A percentile compares a stretch with the other conserved stretches of the same genome.
phyloP scores from a whole-genome alignment of 139 green algal genomes.

The Protoeuglena noctilucae region DNA sequence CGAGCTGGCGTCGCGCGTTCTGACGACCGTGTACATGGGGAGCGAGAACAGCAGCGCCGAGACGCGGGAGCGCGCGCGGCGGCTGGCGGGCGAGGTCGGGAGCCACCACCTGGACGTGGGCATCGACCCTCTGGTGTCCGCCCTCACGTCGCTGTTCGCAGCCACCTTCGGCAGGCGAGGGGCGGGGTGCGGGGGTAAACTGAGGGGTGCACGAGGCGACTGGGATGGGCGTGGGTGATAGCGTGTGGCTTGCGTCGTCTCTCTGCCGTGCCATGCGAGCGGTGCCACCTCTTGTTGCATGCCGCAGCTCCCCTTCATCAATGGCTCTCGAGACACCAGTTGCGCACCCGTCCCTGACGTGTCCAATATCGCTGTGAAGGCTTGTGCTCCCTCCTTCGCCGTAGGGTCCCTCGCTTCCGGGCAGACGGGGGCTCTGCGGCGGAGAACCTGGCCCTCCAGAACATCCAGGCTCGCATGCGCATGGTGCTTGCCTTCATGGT shows the following conservation, averaged over 20 bases:
- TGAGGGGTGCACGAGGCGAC: too few species aligned
- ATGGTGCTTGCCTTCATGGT: constrained; percentile 94
- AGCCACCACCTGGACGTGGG: constrained; percentile 61
- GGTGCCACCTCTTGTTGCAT: too few species aligned
- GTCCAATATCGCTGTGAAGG: neutral
- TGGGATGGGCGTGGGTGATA: too few species aligned
- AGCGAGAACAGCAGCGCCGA: constrained; percentile 71
- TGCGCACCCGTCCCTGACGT: too few species aligned
- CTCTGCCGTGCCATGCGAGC: too few species aligned
- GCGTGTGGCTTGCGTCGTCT: too few species aligned
- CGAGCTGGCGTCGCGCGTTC: constrained; percentile 58
- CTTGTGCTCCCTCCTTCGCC: neutral
- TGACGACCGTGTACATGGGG: constrained; percentile 88
- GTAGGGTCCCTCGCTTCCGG: constrained; percentile 4
- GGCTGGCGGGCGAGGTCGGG: constrained; percentile 56
- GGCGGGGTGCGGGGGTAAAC: too few species aligned
- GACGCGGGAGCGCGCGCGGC: constrained; percentile 31
- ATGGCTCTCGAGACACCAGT: too few species aligned
- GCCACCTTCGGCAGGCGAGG: constrained; percentile 35
- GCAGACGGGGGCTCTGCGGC: constrained; percentile 53
- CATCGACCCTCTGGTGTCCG: constrained; percentile 52
- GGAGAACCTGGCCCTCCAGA: constrained; percentile 93
- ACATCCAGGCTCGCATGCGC: constrained; percentile 77
- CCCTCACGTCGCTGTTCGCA: constrained; percentile 55
- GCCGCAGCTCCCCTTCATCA: too few species aligned